Evolutionary conservation across 2,329 filamentous ascomycete species (phyloP).

Genomic region (Coniochaeta sp.): DNA sequence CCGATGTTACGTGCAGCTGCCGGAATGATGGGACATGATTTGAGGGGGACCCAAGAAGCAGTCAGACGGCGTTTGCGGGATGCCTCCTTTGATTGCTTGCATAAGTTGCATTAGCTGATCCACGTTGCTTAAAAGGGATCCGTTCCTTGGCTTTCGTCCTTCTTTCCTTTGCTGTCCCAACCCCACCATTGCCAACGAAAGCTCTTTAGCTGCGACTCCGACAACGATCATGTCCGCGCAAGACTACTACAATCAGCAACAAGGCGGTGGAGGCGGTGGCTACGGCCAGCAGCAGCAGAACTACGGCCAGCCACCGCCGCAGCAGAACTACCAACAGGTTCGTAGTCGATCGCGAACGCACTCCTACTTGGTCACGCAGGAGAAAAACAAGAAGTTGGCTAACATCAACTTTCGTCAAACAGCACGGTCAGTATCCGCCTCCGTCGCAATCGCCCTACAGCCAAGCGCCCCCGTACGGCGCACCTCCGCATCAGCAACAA

Average conservation of each 20-base stretch:
- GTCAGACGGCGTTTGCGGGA: not conserved
- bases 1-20: too few species aligned
- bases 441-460: not conserved
- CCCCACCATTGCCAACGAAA: not conserved
- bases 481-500: constrained; percentile 5
- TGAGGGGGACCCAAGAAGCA: too few species aligned
- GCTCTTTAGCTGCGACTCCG: not conserved
- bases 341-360: not conserved
- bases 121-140: not conserved
- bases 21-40: too few species aligned
- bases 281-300: constrained; percentile 2
- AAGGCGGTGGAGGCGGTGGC: constrained; percentile 2
- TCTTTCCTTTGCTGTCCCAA: not conserved
- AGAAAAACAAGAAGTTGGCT: not conserved
- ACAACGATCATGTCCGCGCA: constrained; percentile 6
- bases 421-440: not conserved
- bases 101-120: constrained; percentile 1
- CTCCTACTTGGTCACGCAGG: too few species aligned
- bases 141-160: not conserved
- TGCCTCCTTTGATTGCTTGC: not conserved
- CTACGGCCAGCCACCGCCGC: constrained; percentile 2
- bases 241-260: constrained; percentile 7
- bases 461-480: not conserved
- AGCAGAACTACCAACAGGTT: constrained; percentile 3
- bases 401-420: not conserved